These are phyloP conservation scores for Fistulifera pelliculosa DNA, from an alignment of 108 stramenopile species.

Conservation along the genomic window DNA sequence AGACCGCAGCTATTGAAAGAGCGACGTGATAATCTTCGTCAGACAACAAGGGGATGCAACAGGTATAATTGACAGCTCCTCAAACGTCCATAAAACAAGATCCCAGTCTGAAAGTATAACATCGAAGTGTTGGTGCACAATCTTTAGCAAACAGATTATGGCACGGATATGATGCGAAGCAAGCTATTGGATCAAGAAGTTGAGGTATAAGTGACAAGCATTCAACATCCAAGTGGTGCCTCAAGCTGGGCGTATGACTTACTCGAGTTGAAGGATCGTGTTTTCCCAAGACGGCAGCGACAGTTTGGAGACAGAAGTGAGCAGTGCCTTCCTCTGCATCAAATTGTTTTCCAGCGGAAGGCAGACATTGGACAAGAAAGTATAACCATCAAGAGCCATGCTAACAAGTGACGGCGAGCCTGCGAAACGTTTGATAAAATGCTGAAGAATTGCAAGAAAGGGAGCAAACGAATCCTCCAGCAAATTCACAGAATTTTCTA, in stretches of 20 bases:
- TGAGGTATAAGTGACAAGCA: slow-evolving; percentile 2
- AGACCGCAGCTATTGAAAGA: slow-evolving; percentile 45
- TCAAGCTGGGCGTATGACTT: slow-evolving; percentile 5
- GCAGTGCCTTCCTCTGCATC: slow-evolving; percentile 53
- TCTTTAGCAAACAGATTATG: slow-evolving; percentile 44
- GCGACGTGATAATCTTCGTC: slow-evolving; percentile 40
- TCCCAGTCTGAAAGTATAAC: slow-evolving; percentile 61
- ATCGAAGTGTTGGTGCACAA: slow-evolving; percentile 54
- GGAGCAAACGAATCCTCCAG: slow-evolving; percentile 61
- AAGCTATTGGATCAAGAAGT: slow-evolving; percentile 18
- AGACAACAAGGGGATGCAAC: slow-evolving; percentile 66
- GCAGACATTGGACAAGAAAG: slow-evolving; percentile 3
- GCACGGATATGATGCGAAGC: slow-evolving; percentile 60
- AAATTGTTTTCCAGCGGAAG: slow-evolving; percentile 10
- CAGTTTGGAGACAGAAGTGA: slow-evolving; percentile 75
- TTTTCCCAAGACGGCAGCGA: slow-evolving; percentile 81
- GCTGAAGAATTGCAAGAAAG: slow-evolving; percentile 63
- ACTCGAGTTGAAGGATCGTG: slow-evolving; percentile 26
- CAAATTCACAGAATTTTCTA: slow-evolving; percentile 15
- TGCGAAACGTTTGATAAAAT: slow-evolving; percentile 71
- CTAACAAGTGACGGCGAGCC: slow-evolving; percentile 54
- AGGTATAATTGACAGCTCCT: slow-evolving; percentile 51
- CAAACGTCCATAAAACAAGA: slow-evolving; percentile 63
- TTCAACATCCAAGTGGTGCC: background rate
- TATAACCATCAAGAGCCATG: slow-evolving; percentile 33